Evolutionary conservation across 2,329 filamentous ascomycete genomes (phyloP).

Genomic region (Conoideocrella luteorostrata): DNA sequence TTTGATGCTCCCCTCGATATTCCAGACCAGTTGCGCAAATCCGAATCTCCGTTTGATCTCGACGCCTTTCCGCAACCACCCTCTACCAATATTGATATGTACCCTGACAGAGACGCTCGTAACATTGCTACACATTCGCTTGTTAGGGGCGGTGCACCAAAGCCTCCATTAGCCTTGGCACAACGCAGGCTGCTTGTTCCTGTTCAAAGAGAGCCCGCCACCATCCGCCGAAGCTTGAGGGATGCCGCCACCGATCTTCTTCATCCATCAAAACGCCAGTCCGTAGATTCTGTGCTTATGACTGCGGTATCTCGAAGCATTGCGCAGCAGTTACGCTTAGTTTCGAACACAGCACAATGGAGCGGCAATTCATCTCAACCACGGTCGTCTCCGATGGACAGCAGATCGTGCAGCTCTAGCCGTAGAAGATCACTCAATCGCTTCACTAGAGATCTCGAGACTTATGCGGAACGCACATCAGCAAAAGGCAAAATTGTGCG

Average conservation of each 20-base stretch:
- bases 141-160: neutral
- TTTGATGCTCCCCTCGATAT: neutral
- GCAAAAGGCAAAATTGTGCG: constrained; percentile 30
- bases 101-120: neutral
- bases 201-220: constrained; percentile 1
- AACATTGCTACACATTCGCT: neutral
- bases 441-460: constrained; percentile 24
- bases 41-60: constrained; percentile 17
- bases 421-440: constrained; percentile 34
- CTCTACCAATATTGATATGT: constrained; percentile 5
- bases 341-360: constrained; percentile 19
- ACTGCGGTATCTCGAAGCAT: constrained; percentile 39
- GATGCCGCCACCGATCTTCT: constrained; percentile 11
- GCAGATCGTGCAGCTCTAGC: constrained; percentile 36
- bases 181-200: constrained; percentile 6
- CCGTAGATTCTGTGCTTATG: constrained; percentile 33
- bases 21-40: constrained; percentile 3
- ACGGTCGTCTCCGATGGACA: constrained; percentile 2
- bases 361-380: neutral
- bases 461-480: constrained; percentile 27
- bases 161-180: constrained; percentile 8
- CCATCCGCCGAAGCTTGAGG: constrained; percentile 8
- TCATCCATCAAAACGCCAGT: constrained; percentile 21
- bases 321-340: constrained; percentile 37
- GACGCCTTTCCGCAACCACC: constrained; percentile 18